Conservation (phyloP, 345 rosid genomes). For the Triadica sebifera region DNA sequence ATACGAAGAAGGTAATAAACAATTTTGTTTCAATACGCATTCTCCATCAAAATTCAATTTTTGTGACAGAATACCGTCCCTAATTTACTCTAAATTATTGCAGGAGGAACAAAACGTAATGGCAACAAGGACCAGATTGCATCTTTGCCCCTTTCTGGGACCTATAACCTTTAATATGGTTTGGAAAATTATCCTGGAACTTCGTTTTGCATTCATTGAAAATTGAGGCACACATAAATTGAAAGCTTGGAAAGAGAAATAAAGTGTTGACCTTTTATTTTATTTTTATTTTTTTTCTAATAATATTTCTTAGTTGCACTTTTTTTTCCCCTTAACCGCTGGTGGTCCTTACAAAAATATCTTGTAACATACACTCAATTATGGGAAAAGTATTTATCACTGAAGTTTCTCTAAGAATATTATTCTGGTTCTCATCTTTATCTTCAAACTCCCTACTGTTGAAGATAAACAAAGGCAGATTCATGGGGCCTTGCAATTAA, state of each 20-base stretch:
- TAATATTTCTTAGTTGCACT: not conserved
- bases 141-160: conserved; percentile 1
- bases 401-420: not conserved
- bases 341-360: not conserved
- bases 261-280: too few relatives aligned
- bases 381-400: not conserved
- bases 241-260: too few relatives aligned
- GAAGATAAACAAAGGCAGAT: not conserved
- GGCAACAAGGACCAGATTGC: not conserved
- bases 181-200: too few relatives aligned
- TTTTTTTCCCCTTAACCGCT: not conserved
- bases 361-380: too few relatives aligned
- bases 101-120: not conserved
- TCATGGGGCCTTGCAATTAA: not conserved
- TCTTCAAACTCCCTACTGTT: too few relatives aligned
- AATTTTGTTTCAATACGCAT: too few relatives aligned
- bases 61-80: not conserved
- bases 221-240: too few relatives aligned
- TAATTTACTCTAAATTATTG: not conserved
- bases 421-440: too few relatives aligned
- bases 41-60: not conserved
- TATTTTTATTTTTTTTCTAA: too few relatives aligned
- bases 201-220: too few relatives aligned
- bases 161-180: not conserved
- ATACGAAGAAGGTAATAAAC: too few relatives aligned